Evolutionary conservation across 1,284 basidiomycete species (phyloP).

Genomic region (Cryptococcus jaspeensis): DNA sequence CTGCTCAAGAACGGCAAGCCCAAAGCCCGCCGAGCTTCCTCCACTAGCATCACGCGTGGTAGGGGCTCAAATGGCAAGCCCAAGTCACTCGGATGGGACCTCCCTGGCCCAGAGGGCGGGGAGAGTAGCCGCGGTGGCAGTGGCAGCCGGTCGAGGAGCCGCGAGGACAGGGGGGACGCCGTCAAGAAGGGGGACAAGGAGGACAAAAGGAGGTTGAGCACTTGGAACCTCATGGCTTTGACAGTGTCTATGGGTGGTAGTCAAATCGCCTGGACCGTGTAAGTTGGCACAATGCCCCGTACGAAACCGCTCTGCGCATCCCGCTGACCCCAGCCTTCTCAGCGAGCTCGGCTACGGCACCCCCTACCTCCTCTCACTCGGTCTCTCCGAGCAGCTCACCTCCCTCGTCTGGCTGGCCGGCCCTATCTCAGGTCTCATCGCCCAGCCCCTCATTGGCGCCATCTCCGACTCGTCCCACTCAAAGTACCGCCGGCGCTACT

Average conservation of each 20-base stretch:
- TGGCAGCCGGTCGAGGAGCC: constrained; percentile 11
- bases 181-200: constrained; percentile 17
- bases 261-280: constrained; percentile 57
- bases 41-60: not conserved
- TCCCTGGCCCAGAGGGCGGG: constrained; percentile 1
- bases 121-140: constrained; percentile 11
- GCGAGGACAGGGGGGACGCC: constrained; percentile 2
- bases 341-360: constrained; percentile 75
- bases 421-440: constrained; percentile 77
- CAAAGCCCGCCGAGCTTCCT: constrained; percentile 2
- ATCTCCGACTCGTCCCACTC: constrained; percentile 90
- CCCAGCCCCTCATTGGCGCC: constrained; percentile 93
- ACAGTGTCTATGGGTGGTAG: constrained; percentile 66
- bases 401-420: constrained; percentile 97
- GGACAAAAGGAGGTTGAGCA: constrained; percentile 34
- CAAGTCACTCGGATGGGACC: constrained; percentile 5
- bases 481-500: constrained; percentile 82
- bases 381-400: constrained; percentile 85
- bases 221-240: constrained; percentile 53
- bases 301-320: not conserved
- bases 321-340: constrained; percentile 9
- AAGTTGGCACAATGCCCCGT: not conserved
- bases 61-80: not conserved
- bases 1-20: constrained; percentile 21
- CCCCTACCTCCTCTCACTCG: constrained; percentile 84